Percentiles rank a stretch among this genome's conserved stretches.
phyloP scores from a whole-genome alignment of 2,329 filamentous ascomycete species.

The Aspergillus melleus region DNA sequence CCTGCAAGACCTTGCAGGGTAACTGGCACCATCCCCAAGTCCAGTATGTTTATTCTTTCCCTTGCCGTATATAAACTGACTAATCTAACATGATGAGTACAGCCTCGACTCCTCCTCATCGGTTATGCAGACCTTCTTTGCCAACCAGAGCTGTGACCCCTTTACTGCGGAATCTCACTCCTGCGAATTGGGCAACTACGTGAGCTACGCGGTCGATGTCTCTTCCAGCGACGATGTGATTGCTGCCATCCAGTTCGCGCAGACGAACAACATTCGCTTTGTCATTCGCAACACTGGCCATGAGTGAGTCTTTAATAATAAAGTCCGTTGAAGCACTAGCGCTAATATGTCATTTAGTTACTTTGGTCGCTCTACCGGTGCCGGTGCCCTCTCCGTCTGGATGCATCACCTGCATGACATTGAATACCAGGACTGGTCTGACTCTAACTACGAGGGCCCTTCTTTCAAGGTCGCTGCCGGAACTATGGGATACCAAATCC shows the following conservation, averaged over 20 bases:
- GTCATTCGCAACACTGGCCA: conserved; percentile 48
- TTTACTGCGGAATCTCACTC: conserved; percentile 24
- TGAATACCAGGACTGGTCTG: conserved; percentile 36
- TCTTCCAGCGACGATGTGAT: conserved; percentile 29
- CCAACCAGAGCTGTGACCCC: conserved; percentile 34
- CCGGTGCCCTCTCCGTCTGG: conserved; percentile 46
- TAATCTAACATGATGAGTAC: not conserved
- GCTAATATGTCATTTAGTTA: conserved; percentile 15
- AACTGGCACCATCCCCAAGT: conserved; percentile 29
- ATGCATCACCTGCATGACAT: conserved; percentile 34
- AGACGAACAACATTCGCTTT: conserved; percentile 52
- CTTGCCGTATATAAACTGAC: no score
- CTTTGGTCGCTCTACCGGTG: conserved; percentile 61
- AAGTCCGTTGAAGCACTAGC: no score
- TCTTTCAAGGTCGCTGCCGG: conserved; percentile 58
- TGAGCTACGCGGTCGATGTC: conserved; percentile 37
- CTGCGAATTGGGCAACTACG: conserved; percentile 32
- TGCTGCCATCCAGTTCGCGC: conserved; percentile 44
- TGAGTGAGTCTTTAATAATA: conserved; percentile 34
- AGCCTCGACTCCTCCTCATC: conserved; percentile 30
- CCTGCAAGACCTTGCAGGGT: conserved; percentile 19
- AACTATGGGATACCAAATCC: conserved; percentile 52
- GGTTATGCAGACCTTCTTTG: conserved; percentile 34
- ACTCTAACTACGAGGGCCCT: conserved; percentile 48
- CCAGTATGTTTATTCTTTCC: conserved; percentile 31